Conservation (phyloP, 1,284 basidiomycete genomes). For the Malassezia nana region DNA sequence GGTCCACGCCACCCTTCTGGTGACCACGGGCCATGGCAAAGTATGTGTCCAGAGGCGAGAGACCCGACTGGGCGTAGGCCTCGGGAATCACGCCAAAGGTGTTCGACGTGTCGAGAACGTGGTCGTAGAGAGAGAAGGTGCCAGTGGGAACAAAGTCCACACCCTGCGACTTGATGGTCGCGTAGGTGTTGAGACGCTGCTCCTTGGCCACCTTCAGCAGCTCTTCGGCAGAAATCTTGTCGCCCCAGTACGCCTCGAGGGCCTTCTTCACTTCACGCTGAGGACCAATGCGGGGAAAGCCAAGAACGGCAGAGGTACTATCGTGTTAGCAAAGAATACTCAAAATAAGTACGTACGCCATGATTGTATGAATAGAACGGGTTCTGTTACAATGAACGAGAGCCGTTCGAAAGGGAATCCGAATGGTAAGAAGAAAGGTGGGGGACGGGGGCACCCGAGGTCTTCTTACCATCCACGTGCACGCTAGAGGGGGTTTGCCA, state of each 20-base stretch:
- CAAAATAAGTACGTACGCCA: slow-evolving; percentile 11
- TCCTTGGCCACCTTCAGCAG: slow-evolving; percentile 80
- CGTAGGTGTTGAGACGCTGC: slow-evolving; percentile 84
- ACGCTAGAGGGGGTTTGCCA: background rate
- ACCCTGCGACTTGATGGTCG: slow-evolving; percentile 71
- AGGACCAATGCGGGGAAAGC: slow-evolving; percentile 92
- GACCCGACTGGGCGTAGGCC: slow-evolving; percentile 77
- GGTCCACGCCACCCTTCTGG: slow-evolving; percentile 82
- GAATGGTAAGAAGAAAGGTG: slow-evolving; percentile 5
- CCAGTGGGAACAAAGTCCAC: slow-evolving; percentile 90
- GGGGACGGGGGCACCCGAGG: background rate
- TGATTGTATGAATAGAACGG: slow-evolving; percentile 9
- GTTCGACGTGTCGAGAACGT: slow-evolving; percentile 92
- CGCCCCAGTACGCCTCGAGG: slow-evolving; percentile 70
- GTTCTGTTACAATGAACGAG: slow-evolving; percentile 4
- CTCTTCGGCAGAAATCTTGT: slow-evolving; percentile 78
- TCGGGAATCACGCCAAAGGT: slow-evolving; percentile 95
- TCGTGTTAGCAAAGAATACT: background rate
- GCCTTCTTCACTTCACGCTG: slow-evolving; percentile 99
- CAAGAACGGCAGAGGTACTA: slow-evolving; percentile 55
- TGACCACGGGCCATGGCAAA: slow-evolving; percentile 90
- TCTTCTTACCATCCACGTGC: slow-evolving; percentile 4
- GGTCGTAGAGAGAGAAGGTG: slow-evolving; percentile 97
- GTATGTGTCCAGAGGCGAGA: slow-evolving; percentile 86
- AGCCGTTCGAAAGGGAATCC: slow-evolving; percentile 9